Conservation (phyloP, 305 asterid species). For the Plantago coronopus region DNA sequence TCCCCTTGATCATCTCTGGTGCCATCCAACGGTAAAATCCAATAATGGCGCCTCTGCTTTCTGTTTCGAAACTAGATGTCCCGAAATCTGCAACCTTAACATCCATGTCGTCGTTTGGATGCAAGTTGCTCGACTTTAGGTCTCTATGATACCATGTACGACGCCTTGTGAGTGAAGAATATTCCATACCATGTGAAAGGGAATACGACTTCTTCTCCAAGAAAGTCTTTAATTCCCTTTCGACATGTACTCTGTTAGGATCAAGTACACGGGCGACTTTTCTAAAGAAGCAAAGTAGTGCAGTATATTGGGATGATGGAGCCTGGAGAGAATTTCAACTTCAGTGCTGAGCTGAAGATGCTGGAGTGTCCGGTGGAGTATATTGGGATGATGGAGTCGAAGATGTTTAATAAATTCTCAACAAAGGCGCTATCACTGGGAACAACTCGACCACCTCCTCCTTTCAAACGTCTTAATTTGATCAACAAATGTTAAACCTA, state of each 20-base stretch:
- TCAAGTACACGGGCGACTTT: no score
- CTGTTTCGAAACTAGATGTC: constrained; percentile 38
- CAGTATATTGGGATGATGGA: constrained; percentile 64
- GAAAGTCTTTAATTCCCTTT: no score
- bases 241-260: no score
- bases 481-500: no score
- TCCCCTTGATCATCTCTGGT: constrained; percentile 69
- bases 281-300: no score
- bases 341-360: constrained; percentile 26
- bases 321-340: constrained; percentile 73
- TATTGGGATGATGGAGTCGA: no score
- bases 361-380: no score
- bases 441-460: no score
- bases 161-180: constrained; percentile 79
- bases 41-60: constrained; percentile 30
- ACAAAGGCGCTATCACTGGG: constrained; percentile 20
- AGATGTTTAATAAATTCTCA: constrained; percentile 32
- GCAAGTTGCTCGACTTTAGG: constrained; percentile 59
- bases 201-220: no score
- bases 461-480: no score
- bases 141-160: constrained; percentile 96
- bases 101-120: constrained; percentile 38
- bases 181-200: constrained; percentile 59
- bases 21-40: constrained; percentile 39
- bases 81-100: constrained; percentile 33